Percentiles rank a stretch among this genome's conserved stretches.
Evolutionary conservation across 108 stramenopile genomes (phyloP).

Genomic region (Nitzschia sp.): DNA sequence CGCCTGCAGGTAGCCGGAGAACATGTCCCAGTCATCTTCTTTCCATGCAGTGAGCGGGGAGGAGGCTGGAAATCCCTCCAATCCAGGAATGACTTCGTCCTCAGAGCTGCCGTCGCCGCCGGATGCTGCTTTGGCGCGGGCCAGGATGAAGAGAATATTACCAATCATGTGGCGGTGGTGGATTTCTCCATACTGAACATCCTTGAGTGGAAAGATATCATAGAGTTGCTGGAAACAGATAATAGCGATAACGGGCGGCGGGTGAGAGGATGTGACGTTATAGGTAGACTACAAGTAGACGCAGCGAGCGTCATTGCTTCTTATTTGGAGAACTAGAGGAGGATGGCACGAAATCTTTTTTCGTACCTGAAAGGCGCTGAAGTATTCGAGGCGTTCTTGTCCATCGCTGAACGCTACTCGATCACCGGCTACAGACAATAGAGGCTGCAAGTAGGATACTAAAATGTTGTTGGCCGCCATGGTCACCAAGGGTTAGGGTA

Average conservation of each 20-base stretch:
- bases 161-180: neutral
- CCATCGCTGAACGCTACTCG: neutral
- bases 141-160: neutral
- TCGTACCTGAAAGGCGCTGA: slow-evolving; percentile 5
- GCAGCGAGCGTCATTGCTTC: too few relatives aligned
- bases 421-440: slow-evolving; percentile 3
- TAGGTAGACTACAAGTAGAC: too few relatives aligned
- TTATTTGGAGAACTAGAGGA: too few relatives aligned
- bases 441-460: neutral
- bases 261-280: neutral
- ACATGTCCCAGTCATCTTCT: slow-evolving; percentile 11
- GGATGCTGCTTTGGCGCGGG: neutral
- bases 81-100: neutral
- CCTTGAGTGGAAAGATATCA: slow-evolving; percentile 8
- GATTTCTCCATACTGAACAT: neutral
- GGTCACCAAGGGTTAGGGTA: neutral
- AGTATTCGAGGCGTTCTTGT: slow-evolving; percentile 6
- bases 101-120: neutral
- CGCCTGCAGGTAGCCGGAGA: neutral
- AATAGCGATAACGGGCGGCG: neutral
- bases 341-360: too few relatives aligned
- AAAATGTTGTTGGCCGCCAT: neutral
- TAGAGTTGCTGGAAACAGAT: neutral
- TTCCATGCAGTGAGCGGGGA: slow-evolving; percentile 6
- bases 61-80: neutral